A percentile compares a stretch with the other conserved stretches of the same genome.
Conservation (phyloP, 2,329 filamentous ascomycete species). For the Aspergillus fijiensis region DNA sequence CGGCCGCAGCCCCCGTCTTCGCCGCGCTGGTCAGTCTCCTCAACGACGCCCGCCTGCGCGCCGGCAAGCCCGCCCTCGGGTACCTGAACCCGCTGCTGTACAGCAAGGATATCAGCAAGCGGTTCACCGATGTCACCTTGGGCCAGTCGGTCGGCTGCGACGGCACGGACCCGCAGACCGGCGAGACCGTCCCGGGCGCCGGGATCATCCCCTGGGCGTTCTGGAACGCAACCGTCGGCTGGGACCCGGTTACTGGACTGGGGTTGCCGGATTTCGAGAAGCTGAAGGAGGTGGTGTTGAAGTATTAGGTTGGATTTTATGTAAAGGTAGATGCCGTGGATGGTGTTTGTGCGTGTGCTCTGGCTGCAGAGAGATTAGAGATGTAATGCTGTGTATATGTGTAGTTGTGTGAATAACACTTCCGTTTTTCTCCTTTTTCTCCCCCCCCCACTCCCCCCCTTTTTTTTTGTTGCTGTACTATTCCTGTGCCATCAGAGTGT, state of each 20-base stretch:
- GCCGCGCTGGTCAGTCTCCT: constrained; percentile 51
- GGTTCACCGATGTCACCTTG: constrained; percentile 49
- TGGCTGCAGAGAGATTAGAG: no score
- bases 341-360: no score
- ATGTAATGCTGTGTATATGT: no score
- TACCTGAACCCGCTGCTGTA: constrained; percentile 61
- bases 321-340: no score
- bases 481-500: no score
- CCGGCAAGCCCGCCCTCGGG: constrained; percentile 52
- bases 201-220: constrained; percentile 26
- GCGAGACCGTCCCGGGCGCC: constrained; percentile 18
- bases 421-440: no score
- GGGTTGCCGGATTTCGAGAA: constrained; percentile 28
- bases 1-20: constrained; percentile 55
- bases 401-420: no score
- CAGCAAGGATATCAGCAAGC: constrained; percentile 43
- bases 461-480: no score
- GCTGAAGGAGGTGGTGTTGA: constrained; percentile 2
- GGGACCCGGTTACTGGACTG: constrained; percentile 44
- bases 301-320: background rate
- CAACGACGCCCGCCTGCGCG: constrained; percentile 6
- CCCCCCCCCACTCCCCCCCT: no score
- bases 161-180: constrained; percentile 32
- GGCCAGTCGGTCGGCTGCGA: constrained; percentile 38
- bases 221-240: constrained; percentile 37